phyloP scores from a whole-genome alignment of 164 flowering plant genomes.

The Stephania yunnanensis region DNA sequence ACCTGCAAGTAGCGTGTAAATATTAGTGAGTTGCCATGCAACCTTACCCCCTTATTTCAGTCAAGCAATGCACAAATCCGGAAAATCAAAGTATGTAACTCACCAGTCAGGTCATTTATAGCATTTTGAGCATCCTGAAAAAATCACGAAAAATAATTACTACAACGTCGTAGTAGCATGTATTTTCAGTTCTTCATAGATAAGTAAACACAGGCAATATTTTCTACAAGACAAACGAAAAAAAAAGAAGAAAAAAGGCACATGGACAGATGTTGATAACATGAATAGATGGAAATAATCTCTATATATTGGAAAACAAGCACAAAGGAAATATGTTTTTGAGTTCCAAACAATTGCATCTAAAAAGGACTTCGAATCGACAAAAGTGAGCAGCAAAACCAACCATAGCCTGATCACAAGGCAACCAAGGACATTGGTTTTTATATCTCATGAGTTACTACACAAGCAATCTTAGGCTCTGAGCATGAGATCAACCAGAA shows the following conservation, averaged over 20 bases:
- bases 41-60: too few relatives aligned
- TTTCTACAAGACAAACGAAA: background rate
- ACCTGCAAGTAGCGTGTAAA: conserved; percentile 36
- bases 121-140: conserved; percentile 91
- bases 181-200: background rate
- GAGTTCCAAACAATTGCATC: background rate
- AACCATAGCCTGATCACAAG: background rate
- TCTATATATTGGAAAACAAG: background rate
- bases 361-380: background rate
- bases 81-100: conserved; percentile 7
- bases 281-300: background rate
- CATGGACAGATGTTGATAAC: background rate
- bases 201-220: background rate
- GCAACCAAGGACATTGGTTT: background rate
- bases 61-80: background rate
- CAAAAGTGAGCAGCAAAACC: background rate
- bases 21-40: background rate
- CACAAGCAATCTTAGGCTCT: too few relatives aligned
- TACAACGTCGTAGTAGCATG: background rate
- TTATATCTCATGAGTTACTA: too few relatives aligned
- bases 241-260: background rate
- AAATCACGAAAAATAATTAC: background rate
- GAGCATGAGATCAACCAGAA: too few relatives aligned
- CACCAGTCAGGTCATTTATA: conserved; percentile 82
- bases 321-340: background rate